Conservation (phyloP, 2,329 filamentous ascomycete species). For the Aspergillus sp. region DNA sequence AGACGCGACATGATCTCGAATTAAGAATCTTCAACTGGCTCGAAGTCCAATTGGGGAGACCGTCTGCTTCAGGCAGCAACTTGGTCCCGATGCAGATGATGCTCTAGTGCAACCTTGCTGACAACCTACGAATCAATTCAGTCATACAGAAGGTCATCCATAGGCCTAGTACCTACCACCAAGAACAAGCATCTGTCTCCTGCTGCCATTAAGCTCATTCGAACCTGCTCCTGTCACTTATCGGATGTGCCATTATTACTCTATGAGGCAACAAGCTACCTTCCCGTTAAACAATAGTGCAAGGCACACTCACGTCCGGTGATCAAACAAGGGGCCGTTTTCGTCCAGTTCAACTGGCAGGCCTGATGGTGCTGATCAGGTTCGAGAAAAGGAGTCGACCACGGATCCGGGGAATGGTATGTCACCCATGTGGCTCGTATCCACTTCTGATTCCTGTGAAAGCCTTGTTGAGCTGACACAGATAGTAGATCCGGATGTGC, state of each 20-base stretch:
- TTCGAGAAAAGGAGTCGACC: not conserved
- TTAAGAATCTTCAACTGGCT: no score
- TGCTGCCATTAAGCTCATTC: no score
- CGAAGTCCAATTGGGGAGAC: no score
- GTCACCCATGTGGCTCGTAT: slow-evolving; percentile 2
- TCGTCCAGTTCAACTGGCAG: not conserved
- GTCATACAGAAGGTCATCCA: no score
- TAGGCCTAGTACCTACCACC: no score
- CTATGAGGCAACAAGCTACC: not conserved
- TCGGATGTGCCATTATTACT: not conserved
- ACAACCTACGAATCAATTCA: no score
- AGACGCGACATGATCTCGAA: no score
- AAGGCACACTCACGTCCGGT: not conserved
- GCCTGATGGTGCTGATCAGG: not conserved
- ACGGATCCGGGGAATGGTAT: not conserved
- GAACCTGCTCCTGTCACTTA: no score
- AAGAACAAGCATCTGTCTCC: no score
- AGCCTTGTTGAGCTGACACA: not conserved
- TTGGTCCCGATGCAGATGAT: no score
- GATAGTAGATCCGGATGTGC: not conserved
- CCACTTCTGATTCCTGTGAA: not conserved
- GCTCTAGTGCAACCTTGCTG: no score
- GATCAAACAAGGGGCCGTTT: not conserved
- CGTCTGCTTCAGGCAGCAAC: no score
- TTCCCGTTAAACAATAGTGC: not conserved